A percentile compares a stretch with the other conserved stretches of the same genome.
Evolutionary conservation across 2,329 filamentous ascomycete species (phyloP).

Genomic region (Endothia cerciana): DNA sequence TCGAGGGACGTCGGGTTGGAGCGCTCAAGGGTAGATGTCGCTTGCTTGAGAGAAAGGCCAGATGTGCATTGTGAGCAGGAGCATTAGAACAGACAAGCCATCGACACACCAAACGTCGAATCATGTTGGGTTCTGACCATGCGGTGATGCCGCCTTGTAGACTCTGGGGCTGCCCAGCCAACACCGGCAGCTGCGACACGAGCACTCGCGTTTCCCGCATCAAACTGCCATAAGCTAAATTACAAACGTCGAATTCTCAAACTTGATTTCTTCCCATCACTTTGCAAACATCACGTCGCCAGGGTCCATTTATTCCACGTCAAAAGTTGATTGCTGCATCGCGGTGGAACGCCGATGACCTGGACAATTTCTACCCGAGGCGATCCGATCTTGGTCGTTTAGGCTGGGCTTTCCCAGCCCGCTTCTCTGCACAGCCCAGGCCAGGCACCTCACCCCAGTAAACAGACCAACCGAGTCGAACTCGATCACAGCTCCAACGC

Average conservation of each 20-base stretch:
- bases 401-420: conserved; percentile 12
- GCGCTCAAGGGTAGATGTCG: background rate
- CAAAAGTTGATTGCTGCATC: conserved; percentile 9
- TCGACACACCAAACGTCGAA: background rate
- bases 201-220: conserved; percentile 8
- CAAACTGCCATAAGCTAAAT: background rate
- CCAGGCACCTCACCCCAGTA: background rate
- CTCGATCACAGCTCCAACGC: background rate
- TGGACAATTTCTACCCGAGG: conserved; percentile 27
- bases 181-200: conserved; percentile 15
- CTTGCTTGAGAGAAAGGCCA: no score
- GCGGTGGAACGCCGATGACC: conserved; percentile 24
- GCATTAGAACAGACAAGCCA: background rate
- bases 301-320: background rate
- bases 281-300: background rate
- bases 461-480: conserved; percentile 8
- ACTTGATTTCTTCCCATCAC: background rate
- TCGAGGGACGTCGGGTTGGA: background rate
- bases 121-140: background rate
- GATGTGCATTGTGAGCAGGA: background rate
- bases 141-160: conserved; percentile 7
- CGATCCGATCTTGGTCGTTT: conserved; percentile 25
- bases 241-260: background rate
- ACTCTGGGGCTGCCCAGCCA: background rate
- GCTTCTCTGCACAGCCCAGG: conserved; percentile 4